phyloP scores from a whole-genome alignment of 148 eudicot species.

The Talinum fruticosum region DNA sequence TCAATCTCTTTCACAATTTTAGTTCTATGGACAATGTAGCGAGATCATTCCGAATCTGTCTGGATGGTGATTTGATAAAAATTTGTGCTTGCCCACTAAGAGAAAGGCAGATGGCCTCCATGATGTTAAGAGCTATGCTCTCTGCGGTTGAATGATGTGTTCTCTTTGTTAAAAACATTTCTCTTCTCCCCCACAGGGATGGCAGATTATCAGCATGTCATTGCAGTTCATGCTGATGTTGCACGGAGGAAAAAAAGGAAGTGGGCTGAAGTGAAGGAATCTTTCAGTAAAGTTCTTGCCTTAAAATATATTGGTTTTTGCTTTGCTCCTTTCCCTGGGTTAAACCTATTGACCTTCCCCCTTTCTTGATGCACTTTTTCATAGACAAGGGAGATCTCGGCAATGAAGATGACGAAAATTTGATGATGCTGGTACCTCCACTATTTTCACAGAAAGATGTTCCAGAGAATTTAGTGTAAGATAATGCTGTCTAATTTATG shows the following conservation, averaged over 20 bases:
- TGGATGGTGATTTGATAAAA: too few relatives aligned
- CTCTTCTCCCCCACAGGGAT: conserved; percentile 48
- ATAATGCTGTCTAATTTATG: conserved; percentile 12
- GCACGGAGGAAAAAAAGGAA: conserved; percentile 60
- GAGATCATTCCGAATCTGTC: too few relatives aligned
- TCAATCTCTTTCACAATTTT: too few relatives aligned
- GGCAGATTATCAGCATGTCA: conserved; percentile 94
- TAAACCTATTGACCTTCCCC: neutral
- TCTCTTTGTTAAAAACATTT: neutral
- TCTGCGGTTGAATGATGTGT: neutral
- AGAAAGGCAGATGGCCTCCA: neutral
- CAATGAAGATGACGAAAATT: conserved; percentile 63
- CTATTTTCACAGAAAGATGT: conserved; percentile 72
- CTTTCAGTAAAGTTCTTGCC: conserved; percentile 43
- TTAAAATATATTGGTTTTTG: neutral
- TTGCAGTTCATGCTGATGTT: conserved; percentile 78
- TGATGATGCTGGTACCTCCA: conserved; percentile 76
- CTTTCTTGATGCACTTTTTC: conserved; percentile 13
- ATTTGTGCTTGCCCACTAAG: too few relatives aligned
- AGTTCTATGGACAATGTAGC: too few relatives aligned
- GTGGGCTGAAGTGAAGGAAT: conserved; percentile 56
- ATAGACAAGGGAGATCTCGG: conserved; percentile 51
- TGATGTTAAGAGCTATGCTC: neutral
- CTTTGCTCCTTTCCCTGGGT: conserved; percentile 3
- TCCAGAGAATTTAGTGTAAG: conserved; percentile 86